Base-by-base conservation (phyloP, 1,284 basidiomycete genomes). In the Fomes fomentarius region DNA sequence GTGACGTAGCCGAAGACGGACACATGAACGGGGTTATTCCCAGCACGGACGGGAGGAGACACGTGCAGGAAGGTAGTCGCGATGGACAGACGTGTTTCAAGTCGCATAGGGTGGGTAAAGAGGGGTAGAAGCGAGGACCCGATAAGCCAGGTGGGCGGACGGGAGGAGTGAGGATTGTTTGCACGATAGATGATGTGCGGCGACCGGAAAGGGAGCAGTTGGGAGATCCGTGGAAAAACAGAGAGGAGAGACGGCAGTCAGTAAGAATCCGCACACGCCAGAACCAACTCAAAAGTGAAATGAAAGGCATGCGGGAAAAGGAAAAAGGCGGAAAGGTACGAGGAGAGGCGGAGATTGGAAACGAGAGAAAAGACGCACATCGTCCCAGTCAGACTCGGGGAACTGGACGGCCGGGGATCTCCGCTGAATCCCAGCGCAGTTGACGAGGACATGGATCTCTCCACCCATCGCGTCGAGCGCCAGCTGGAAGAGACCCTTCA, bases 341-440 rank as follows among this genome's bases (percentile, higher is more conserved):
- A 44, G 50, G 52, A 53, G 50, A 34, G 38, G 30, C 25, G 39
- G 22, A 45, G 50, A 42, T 45, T 41, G 31, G 47, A 48, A 54
- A 42, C 7, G 7, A 41, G 54, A 50, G 40, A 52, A 43, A 35
- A 55, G 31, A 74, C 84, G 67, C 70, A 93, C 93, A 73, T 94
- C 91, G 68, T 96, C 87, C 94, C 94, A 97, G 70, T 96, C 91
- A 43, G 77, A 71, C 70, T 96, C 94, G 34, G 84, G 77, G 71
- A 98, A 98, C 64, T 85, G 80, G 63, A 93, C 83, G 38, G 87
- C 86, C 53, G 91, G 90, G 52, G 89, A 85, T 71, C 94, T 79
- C 66, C 93, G 81, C 72, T 97, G 94, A 65, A 98, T 97, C 44
- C 95, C 96, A 51, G 92, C 96, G 70, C 94, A 97, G 74, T 98